Conservation (phyloP, 139 green algal genomes). For the Edaphochlamys debaryana region DNA sequence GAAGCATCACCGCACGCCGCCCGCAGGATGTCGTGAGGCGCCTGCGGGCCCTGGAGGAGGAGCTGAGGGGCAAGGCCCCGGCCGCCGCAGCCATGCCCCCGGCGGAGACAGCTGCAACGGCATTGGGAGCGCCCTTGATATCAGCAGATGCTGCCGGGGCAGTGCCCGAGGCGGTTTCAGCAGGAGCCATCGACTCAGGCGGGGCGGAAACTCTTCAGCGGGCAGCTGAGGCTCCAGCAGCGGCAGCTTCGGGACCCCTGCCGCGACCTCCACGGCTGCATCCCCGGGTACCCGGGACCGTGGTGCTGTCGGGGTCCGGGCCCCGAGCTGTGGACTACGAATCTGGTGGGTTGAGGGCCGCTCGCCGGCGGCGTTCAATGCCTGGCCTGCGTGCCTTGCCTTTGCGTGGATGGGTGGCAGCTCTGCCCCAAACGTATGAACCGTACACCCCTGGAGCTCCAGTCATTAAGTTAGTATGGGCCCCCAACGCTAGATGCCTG, state of each 20-base stretch:
- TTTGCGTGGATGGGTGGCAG: too few relatives aligned
- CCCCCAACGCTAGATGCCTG: background rate
- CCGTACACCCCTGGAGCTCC: too few relatives aligned
- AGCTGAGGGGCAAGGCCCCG: background rate
- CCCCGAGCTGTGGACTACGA: background rate
- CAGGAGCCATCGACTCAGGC: background rate
- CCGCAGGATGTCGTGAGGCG: background rate
- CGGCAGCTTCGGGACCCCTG: background rate
- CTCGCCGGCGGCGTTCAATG: too few relatives aligned
- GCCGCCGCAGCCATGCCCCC: too few relatives aligned
- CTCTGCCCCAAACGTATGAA: too few relatives aligned
- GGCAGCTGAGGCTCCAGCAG: background rate
- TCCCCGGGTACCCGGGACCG: background rate
- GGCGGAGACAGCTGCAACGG: background rate
- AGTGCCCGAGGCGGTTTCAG: background rate
- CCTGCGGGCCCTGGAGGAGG: background rate
- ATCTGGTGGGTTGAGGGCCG: background rate
- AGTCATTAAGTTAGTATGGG: too few relatives aligned
- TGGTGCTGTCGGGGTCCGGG: constrained; percentile 1
- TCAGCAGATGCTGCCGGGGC: background rate
- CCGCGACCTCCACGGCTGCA: constrained; percentile 16
- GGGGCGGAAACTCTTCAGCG: too few relatives aligned
- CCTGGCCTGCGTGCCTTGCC: too few relatives aligned
- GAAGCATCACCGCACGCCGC: too few relatives aligned
- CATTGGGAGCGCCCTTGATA: background rate